phyloP scores from a whole-genome alignment of 176 grass and related monocot species.

The Aegilops longissima region DNA sequence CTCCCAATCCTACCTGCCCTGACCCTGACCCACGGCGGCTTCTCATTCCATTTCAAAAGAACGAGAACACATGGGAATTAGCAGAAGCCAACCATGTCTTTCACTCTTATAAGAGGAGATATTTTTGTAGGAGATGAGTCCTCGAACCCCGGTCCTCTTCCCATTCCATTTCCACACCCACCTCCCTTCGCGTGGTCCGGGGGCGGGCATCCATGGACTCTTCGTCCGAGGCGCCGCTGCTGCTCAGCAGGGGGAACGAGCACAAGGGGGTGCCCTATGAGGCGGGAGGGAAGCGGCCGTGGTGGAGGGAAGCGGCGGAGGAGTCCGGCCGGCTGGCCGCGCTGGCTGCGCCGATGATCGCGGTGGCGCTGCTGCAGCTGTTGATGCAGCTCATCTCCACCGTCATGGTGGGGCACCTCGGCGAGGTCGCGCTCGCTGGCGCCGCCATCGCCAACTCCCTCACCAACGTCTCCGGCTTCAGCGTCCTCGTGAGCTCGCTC shows the following conservation, averaged over 20 bases:
- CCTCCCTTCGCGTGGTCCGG: background rate
- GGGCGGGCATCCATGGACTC: constrained; percentile 28
- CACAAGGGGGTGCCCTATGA: background rate
- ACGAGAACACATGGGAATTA: background rate
- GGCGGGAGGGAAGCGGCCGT: background rate
- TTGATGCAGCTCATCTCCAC: constrained; percentile 68
- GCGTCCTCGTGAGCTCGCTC: constrained; percentile 56
- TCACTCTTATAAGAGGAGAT: too few relatives aligned
- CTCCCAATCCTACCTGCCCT: background rate
- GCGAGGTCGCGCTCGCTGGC: constrained; percentile 59
- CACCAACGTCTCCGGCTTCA: constrained; percentile 70
- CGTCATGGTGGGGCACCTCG: constrained; percentile 71
- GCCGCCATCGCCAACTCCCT: constrained; percentile 71
- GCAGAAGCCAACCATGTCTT: too few relatives aligned
- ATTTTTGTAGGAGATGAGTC: background rate
- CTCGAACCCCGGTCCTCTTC: background rate
- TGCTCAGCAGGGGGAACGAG: constrained; percentile 1
- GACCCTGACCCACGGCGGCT: background rate
- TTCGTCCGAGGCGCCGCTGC: constrained; percentile 30
- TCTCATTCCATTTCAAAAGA: background rate
- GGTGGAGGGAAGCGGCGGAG: constrained; percentile 33
- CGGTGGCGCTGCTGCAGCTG: constrained; percentile 55
- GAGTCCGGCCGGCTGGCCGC: constrained; percentile 44
- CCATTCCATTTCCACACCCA: constrained; percentile 6
- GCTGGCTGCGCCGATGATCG: constrained; percentile 64